Conservation (phyloP, 352 stramenopile genomes). For the Pythium brassicae region DNA sequence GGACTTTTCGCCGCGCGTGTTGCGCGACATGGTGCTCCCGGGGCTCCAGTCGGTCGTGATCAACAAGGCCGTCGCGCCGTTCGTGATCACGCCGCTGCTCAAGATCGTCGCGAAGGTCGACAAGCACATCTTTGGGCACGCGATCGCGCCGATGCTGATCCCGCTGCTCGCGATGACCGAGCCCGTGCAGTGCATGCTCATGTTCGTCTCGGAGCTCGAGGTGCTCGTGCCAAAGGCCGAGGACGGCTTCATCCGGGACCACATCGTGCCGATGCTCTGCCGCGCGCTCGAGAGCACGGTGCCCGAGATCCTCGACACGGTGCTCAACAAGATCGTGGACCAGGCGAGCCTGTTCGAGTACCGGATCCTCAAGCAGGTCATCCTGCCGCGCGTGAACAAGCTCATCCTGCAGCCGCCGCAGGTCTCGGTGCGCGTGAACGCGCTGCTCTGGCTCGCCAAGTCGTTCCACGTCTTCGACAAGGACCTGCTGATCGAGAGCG, state of each 20-base stretch:
- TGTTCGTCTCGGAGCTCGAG: constrained; percentile 86
- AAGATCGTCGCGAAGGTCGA: constrained; percentile 87
- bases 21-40: constrained; percentile 84
- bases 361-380: constrained; percentile 85
- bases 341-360: constrained; percentile 87
- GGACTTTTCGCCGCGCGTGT: constrained; percentile 67
- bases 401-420: constrained; percentile 81
- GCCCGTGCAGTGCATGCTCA: constrained; percentile 87
- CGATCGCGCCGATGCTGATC: constrained; percentile 81
- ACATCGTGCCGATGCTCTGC: constrained; percentile 86
- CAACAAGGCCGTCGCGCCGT: constrained; percentile 83
- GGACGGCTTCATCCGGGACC: constrained; percentile 85
- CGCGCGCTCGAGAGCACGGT: constrained; percentile 80
- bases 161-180: constrained; percentile 77
- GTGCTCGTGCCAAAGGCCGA: constrained; percentile 80
- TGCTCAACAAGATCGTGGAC: constrained; percentile 87
- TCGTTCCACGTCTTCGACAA: constrained; percentile 89
- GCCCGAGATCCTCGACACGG: constrained; percentile 81
- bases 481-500: constrained; percentile 78
- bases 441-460: constrained; percentile 81
- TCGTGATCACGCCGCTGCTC: constrained; percentile 84
- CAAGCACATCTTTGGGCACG: constrained; percentile 77
- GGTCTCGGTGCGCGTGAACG: constrained; percentile 82
- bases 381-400: constrained; percentile 82
- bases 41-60: constrained; percentile 75